Conservation (phyloP, 2,329 filamentous ascomycete species). For the Sclerotinia spermophila region DNA sequence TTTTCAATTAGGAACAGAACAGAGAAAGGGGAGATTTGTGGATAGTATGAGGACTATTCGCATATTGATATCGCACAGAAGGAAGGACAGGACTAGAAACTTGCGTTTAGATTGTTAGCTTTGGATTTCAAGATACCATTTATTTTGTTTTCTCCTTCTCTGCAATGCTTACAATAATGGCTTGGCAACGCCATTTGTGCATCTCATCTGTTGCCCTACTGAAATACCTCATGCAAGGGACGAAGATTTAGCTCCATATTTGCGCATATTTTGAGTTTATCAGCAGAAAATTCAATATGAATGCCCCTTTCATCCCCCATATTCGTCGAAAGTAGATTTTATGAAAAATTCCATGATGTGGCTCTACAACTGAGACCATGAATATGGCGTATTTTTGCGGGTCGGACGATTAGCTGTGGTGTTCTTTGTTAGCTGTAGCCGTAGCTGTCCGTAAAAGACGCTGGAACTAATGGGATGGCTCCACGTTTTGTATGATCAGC, state of each 20-base stretch:
- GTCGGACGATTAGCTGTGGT: background rate
- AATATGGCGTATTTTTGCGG: background rate
- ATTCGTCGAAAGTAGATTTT: background rate
- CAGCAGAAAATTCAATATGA: background rate
- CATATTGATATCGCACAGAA: background rate
- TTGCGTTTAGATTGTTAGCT: slow-evolving; percentile 9
- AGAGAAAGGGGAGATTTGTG: background rate
- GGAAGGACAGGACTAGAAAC: background rate
- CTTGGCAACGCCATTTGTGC: slow-evolving; percentile 1
- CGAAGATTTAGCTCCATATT: background rate
- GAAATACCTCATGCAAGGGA: background rate
- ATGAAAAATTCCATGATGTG: background rate
- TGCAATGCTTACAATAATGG: background rate
- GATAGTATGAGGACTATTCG: background rate
- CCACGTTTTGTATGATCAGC: background rate
- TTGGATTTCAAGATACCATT: slow-evolving; percentile 10
- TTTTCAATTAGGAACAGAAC: background rate
- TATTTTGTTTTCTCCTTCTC: background rate
- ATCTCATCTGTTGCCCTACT: background rate
- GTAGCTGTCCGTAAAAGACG: background rate
- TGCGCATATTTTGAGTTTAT: background rate
- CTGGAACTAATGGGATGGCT: slow-evolving; percentile 3
- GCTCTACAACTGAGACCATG: background rate
- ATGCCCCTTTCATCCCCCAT: background rate
- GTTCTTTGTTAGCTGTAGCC: background rate